Conservation (phyloP, 75 land plant genomes). For the Adiantum capillusveneris region DNA sequence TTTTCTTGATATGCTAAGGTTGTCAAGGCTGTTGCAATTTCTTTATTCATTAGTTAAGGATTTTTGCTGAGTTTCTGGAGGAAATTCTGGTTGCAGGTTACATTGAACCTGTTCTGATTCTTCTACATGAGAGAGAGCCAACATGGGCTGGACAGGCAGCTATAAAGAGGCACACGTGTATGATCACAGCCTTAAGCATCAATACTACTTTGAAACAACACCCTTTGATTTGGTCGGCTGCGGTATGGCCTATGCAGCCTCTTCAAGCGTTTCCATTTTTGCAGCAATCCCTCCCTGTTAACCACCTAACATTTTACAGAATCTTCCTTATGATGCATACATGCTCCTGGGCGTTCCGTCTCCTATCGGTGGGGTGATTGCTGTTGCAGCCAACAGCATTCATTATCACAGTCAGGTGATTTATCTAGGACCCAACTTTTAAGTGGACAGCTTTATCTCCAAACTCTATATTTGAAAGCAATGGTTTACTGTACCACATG, state of each 20-base stretch:
- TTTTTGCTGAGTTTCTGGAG: too few species aligned
- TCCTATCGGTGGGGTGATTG: conserved; percentile 94
- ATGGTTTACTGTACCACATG: too few species aligned
- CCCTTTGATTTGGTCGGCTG: conserved; percentile 91
- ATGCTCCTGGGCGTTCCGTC: conserved; percentile 94
- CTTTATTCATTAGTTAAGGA: too few species aligned
- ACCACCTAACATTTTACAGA: conserved; percentile 32
- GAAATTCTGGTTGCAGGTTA: conserved; percentile 53
- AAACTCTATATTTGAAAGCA: background rate
- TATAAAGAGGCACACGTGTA: conserved; percentile 85
- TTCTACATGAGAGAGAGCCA: conserved; percentile 89
- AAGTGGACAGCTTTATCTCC: background rate
- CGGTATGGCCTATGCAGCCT: conserved; percentile 42
- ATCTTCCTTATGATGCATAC: conserved; percentile 95
- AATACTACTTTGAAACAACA: conserved; percentile 91
- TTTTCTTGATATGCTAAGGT: too few species aligned
- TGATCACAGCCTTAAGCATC: conserved; percentile 85
- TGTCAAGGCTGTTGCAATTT: too few species aligned
- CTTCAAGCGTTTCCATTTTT: background rate
- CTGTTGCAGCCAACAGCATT: conserved; percentile 73
- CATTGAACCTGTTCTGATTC: conserved; percentile 91
- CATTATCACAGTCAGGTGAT: conserved; percentile 93
- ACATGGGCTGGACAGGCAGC: conserved; percentile 96
- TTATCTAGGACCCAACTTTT: background rate
- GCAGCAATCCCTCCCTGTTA: background rate